Evolutionary conservation across 345 rosid genomes (phyloP).

Genomic region (Barbarea vulgaris): DNA sequence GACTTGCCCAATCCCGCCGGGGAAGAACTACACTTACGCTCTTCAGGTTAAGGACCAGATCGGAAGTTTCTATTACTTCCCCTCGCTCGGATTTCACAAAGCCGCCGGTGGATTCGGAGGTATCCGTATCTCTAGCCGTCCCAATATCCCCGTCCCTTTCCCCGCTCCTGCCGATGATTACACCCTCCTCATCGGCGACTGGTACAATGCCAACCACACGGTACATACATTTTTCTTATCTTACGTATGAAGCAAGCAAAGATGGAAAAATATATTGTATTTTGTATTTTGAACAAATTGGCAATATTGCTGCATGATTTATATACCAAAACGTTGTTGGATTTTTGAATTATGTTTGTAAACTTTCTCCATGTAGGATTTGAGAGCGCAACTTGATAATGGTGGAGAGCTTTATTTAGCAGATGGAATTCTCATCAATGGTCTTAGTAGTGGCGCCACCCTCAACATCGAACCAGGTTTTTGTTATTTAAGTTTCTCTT

Average conservation of each 20-base stretch:
- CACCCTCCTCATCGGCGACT: constrained; percentile 70
- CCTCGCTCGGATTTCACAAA: constrained; percentile 26
- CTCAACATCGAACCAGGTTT: constrained; percentile 9
- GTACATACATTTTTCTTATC: constrained; percentile 30
- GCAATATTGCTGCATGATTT: background rate
- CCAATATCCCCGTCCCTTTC: constrained; percentile 59
- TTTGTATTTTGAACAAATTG: background rate
- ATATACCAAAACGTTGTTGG: background rate
- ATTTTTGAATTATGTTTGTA: background rate
- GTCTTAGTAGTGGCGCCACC: background rate
- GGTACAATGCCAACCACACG: constrained; percentile 69
- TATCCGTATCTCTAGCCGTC: constrained; percentile 56
- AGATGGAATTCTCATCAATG: constrained; percentile 20
- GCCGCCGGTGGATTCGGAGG: constrained; percentile 71
- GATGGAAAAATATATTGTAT: background rate
- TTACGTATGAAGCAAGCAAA: background rate
- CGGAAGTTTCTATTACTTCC: constrained; percentile 31
- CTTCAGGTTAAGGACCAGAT: constrained; percentile 29
- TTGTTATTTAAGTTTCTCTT: background rate
- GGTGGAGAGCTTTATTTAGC: constrained; percentile 14
- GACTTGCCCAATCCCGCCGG: constrained; percentile 79
- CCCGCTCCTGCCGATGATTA: constrained; percentile 52
- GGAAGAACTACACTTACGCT: constrained; percentile 35
- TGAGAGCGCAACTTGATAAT: constrained; percentile 9
- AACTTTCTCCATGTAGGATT: background rate